A percentile compares a stretch with the other conserved stretches of the same genome.
These are phyloP conservation scores for Xylariaceae sp. DNA, from an alignment of 2,329 filamentous ascomycete species.

Conservation along the genomic window DNA sequence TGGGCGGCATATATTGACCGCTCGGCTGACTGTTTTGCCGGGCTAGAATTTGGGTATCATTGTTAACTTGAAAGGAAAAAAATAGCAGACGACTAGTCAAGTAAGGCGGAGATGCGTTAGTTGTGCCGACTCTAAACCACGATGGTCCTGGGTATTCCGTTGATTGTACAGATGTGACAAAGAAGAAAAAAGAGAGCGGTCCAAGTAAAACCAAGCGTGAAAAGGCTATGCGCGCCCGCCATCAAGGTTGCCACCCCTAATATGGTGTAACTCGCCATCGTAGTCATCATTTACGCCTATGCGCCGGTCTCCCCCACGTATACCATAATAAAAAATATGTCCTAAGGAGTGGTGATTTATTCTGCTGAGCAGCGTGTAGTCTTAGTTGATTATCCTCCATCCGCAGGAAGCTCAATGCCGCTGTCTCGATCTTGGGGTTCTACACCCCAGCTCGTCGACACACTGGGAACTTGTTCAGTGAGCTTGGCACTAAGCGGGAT, in stretches of 20 bases:
- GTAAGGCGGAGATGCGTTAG: conserved; percentile 12
- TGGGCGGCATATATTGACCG: conserved; percentile 13
- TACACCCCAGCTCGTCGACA: conserved; percentile 34
- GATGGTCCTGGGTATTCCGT: conserved; percentile 19
- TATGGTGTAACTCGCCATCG: conserved; percentile 27
- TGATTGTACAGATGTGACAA: conserved; percentile 24
- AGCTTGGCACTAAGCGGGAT: conserved; percentile 28
- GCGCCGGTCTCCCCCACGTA: conserved; percentile 19
- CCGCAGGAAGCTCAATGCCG: conserved; percentile 55
- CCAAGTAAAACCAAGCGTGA: conserved; percentile 1
- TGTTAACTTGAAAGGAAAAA: conserved; percentile 19
- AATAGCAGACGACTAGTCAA: conserved; percentile 18
- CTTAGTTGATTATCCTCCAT: conserved; percentile 41
- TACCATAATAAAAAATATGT: conserved; percentile 16
- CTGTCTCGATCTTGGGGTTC: conserved; percentile 57
- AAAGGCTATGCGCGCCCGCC: conserved; percentile 3
- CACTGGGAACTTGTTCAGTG: conserved; percentile 22
- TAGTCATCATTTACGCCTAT: conserved; percentile 23
- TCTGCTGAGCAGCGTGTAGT: conserved; percentile 5
- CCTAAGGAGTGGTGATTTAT: conserved; percentile 20
- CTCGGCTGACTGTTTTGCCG: conserved; percentile 10
- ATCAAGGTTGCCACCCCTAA: conserved; percentile 18
- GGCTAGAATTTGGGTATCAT: conserved; percentile 28
- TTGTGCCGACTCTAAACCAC: conserved; percentile 20
- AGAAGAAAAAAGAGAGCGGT: conserved; percentile 12